A percentile compares a stretch with the other conserved stretches of the same genome.
Evolutionary conservation across 2,329 filamentous ascomycete species (phyloP).

Genomic region (Diaporthe ilicicola): DNA sequence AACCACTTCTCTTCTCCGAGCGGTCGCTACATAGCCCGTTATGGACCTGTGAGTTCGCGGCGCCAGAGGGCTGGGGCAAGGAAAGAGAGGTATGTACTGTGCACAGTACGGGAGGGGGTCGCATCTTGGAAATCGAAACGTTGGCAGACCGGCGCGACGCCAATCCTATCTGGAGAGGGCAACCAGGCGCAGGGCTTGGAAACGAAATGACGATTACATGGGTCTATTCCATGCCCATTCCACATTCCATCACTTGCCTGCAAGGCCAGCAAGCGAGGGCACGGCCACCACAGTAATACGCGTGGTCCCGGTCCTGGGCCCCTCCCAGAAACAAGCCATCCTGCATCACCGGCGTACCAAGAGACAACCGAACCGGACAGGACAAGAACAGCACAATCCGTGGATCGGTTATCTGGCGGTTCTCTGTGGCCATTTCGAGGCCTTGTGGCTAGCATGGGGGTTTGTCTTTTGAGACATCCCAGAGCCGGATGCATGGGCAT

Average conservation of each 20-base stretch:
- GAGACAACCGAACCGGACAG: not conserved
- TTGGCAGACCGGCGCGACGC: constrained; percentile 19
- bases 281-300: constrained; percentile 17
- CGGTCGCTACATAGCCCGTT: not conserved
- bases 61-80: not conserved
- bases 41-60: not conserved
- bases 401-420: constrained; percentile 1
- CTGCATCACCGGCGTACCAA: not conserved
- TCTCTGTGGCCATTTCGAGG: not conserved
- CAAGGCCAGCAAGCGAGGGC: constrained; percentile 13
- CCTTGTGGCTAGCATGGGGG: not conserved
- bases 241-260: constrained; percentile 26
- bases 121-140: constrained; percentile 1
- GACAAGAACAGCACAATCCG: not conserved
- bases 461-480: too few relatives aligned
- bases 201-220: constrained; percentile 25
- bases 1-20: not conserved
- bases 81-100: not conserved
- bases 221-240: constrained; percentile 20
- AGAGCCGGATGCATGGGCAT: not conserved
- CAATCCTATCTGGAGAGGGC: constrained; percentile 10
- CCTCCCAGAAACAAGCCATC: not conserved
- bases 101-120: constrained; percentile 4
- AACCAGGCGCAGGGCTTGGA: constrained; percentile 24
- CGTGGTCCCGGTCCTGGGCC: not conserved